Evolutionary conservation across 495 filamentous ascomycete genomes (phyloP), one percentile per base, ranked within the genome.

Genomic region (Collariella sp.): DNA sequence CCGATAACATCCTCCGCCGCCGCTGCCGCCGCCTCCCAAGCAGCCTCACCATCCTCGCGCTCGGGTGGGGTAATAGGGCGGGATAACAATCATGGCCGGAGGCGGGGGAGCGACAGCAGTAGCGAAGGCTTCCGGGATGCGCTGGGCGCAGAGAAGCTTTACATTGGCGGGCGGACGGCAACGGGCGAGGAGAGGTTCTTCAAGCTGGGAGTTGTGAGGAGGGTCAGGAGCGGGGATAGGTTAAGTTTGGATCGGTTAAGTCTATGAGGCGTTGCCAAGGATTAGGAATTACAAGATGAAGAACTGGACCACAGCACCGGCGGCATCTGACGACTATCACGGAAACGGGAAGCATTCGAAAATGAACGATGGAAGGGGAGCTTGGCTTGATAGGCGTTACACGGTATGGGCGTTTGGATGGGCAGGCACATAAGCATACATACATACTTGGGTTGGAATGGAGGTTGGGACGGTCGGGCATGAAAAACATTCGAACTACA

Each of bases 121-220:
- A 86, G 80, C 36, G 87, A 89, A 46, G 82, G 83, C 7, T 95
- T 94, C 59, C 72, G 86, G 16, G 89, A 94, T 59, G 83, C 83
- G 5, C 60, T 84, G 2, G 86, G 86, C 0, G 78, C 79, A 0
- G 90, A 95, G 72, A 76, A 76, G 57, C 89, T 88, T 84, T 96
- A 91, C 68, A 88, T 96, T 48, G 90, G 90, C 2, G 90, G 90
- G 2, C 72, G 85, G 59, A 94, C 88, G 31, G 84, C 88, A n/a
- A 76, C 72, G 1, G 90, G 90, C 5, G 90, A 95, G 63, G 90
- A 96, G 68, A 77, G 83, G 62, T 95, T 90, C 66, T 94, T 94
- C 61, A 84, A 87, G 58, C 64, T 83, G 1, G 78, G 79, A 19
- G 76, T 81, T 11, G 78, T 81, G 38, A 70, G 75, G 62, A 63